phyloP scores from a whole-genome alignment of 306 rosid genomes.

The Prunus armeniaca region DNA sequence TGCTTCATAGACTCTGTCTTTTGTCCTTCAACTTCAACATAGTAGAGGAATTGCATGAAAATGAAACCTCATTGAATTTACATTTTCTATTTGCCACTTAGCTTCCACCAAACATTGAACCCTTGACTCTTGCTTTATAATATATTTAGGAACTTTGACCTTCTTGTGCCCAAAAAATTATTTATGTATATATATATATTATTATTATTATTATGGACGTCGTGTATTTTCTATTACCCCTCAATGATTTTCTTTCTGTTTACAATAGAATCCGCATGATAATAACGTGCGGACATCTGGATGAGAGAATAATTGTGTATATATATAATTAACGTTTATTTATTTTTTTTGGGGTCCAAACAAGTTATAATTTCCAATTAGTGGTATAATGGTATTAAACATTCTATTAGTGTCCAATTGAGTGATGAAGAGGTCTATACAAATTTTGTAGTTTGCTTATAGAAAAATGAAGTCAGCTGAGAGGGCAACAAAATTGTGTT shows the following conservation, averaged over 20 bases:
- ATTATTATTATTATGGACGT: background rate
- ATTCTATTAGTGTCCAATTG: too few relatives aligned
- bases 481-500: too few relatives aligned
- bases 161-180: background rate
- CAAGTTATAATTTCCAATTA: background rate
- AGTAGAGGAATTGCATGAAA: background rate
- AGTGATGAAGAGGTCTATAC: too few relatives aligned
- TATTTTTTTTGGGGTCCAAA: background rate
- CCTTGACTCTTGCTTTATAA: background rate
- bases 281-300: fast-evolving
- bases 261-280: fast-evolving
- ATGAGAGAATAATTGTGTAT: too few relatives aligned
- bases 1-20: slow-evolving; percentile 6
- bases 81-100: background rate
- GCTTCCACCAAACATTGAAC: too few relatives aligned
- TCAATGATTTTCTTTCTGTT: fast-evolving
- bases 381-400: too few relatives aligned
- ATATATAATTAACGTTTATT: background rate
- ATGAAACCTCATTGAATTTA: background rate
- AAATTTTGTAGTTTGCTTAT: too few relatives aligned
- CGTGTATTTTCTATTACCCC: fast-evolving
- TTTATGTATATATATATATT: too few relatives aligned
- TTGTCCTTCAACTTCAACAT: slow-evolving; percentile 17
- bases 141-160: background rate
- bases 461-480: too few relatives aligned